Evolutionary conservation across 768 basidiomycete species (phyloP).

Genomic region (Suillus luteus): DNA sequence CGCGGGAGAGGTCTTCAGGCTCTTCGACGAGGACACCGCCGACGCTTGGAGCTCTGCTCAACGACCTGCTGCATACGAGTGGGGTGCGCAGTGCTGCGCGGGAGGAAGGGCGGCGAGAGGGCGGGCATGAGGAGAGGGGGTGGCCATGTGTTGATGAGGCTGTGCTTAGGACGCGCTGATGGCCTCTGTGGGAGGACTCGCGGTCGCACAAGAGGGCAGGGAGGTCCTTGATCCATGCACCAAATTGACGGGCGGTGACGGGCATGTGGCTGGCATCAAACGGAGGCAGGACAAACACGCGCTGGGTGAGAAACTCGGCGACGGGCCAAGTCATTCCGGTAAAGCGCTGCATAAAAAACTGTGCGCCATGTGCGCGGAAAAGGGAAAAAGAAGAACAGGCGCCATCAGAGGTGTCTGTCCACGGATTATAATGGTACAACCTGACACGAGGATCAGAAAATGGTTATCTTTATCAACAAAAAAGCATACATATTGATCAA

Average conservation of each 20-base stretch:
- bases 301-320: conserved; percentile 82
- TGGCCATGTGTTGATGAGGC: conserved; percentile 63
- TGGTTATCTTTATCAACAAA: conserved; percentile 1
- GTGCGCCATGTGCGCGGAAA: conserved; percentile 76
- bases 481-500: conserved; percentile 90
- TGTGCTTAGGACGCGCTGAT: conserved; percentile 59
- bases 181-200: conserved; percentile 38
- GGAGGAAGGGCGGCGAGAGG: conserved; percentile 72
- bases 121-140: conserved; percentile 60
- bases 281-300: conserved; percentile 79
- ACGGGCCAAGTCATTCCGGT: conserved; percentile 85
- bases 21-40: conserved; percentile 48
- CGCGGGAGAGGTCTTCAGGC: conserved; percentile 36
- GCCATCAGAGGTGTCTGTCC: conserved; percentile 90
- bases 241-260: conserved; percentile 82
- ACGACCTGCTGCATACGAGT: conserved; percentile 51
- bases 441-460: conserved; percentile 37
- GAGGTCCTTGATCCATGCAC: conserved; percentile 82
- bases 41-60: conserved; percentile 67
- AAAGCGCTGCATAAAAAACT: conserved; percentile 90
- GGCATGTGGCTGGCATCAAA: conserved; percentile 43
- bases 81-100: conserved; percentile 61
- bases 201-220: conserved; percentile 63
- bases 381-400: conserved; percentile 79
- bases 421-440: conserved; percentile 98